Conservation (phyloP, 768 basidiomycete species). For the Cyathus striatus region DNA sequence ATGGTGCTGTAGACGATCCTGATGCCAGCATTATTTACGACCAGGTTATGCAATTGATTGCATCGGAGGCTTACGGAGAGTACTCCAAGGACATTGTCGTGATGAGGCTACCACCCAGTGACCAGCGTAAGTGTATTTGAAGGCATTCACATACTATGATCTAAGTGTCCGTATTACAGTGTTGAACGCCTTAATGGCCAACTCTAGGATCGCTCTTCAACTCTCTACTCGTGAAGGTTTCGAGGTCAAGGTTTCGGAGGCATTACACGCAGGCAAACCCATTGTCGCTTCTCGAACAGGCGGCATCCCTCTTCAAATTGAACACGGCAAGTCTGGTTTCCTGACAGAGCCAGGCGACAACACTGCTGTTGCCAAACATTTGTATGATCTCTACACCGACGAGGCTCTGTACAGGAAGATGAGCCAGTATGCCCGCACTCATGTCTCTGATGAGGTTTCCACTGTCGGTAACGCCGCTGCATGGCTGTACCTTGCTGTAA, state of each 20-base stretch:
- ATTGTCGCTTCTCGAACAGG: slow-evolving; percentile 83
- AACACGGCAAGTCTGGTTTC: slow-evolving; percentile 84
- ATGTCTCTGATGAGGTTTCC: slow-evolving; percentile 80
- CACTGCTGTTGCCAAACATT: slow-evolving; percentile 64
- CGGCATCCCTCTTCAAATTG: slow-evolving; percentile 91
- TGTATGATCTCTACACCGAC: slow-evolving; percentile 77
- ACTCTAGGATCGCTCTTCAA: slow-evolving; percentile 85
- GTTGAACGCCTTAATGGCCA: slow-evolving; percentile 84
- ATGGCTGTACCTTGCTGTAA: slow-evolving; percentile 67
- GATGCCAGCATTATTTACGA: slow-evolving; percentile 93
- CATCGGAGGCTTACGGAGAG: slow-evolving; percentile 42
- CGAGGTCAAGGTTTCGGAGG: slow-evolving; percentile 96
- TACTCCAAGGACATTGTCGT: slow-evolving; percentile 66
- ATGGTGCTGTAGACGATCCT: slow-evolving; percentile 92
- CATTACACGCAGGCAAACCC: slow-evolving; percentile 86
- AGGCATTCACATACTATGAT: background rate
- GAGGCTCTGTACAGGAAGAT: slow-evolving; percentile 57
- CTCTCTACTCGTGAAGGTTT: slow-evolving; percentile 93
- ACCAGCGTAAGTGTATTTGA: slow-evolving; percentile 55
- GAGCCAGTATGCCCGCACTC: slow-evolving; percentile 64
- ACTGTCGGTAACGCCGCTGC: slow-evolving; percentile 76
- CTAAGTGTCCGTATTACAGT: slow-evolving; percentile 35
- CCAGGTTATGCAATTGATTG: slow-evolving; percentile 60
- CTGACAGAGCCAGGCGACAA: slow-evolving; percentile 77
- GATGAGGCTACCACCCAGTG: slow-evolving; percentile 78